Evolutionary conservation across 2,329 filamentous ascomycete genomes (phyloP).

Genomic region (Clonostachys byssicola): DNA sequence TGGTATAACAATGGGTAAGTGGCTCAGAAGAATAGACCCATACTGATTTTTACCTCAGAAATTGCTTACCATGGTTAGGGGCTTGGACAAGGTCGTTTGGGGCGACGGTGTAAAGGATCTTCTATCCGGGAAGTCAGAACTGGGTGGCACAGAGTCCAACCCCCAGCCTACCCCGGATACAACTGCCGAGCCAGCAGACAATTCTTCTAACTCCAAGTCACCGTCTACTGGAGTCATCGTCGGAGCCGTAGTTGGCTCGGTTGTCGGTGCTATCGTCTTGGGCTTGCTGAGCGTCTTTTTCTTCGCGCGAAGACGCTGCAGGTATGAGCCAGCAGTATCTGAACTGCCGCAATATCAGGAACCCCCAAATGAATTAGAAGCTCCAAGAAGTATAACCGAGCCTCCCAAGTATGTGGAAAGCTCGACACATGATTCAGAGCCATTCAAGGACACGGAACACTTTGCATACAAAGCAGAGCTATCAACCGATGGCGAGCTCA

Average conservation of each 20-base stretch:
- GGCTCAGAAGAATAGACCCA: background rate
- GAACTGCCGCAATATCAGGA: too few species aligned
- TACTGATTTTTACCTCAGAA: background rate
- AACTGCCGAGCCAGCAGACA: background rate
- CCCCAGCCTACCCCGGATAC: background rate
- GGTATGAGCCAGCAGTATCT: too few species aligned
- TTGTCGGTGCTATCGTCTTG: conserved; percentile 32
- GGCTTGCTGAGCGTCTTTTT: conserved; percentile 4
- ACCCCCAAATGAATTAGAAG: too few species aligned
- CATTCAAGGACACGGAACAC: too few species aligned
- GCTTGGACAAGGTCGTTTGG: background rate
- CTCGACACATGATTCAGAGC: too few species aligned
- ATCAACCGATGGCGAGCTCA: too few species aligned
- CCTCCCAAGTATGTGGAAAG: too few species aligned
- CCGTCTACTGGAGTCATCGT: conserved; percentile 37
- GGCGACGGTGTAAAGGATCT: background rate
- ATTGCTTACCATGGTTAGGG: background rate
- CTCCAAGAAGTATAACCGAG: too few species aligned
- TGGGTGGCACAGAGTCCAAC: background rate
- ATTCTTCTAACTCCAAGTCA: background rate
- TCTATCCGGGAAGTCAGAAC: background rate
- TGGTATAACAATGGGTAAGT: background rate
- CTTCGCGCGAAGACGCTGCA: too few species aligned
- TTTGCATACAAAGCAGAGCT: too few species aligned
- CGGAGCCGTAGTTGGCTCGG: conserved; percentile 37